Evolutionary conservation across 2,329 filamentous ascomycete species (phyloP).

Genomic region (Ceratocystis ficicola): DNA sequence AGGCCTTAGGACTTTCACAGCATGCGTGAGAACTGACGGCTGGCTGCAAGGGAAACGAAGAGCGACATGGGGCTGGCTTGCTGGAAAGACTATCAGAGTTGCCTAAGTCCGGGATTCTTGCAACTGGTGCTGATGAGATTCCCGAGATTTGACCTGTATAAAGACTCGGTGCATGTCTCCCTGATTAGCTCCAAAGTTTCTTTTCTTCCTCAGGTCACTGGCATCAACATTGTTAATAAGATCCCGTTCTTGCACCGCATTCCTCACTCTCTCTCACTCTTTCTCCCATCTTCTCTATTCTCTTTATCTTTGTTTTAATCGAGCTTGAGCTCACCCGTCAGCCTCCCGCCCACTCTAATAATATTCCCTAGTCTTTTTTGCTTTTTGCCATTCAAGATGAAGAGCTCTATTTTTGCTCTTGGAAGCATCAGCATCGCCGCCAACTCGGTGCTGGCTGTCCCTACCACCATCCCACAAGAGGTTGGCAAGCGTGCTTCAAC

Average conservation of each 20-base stretch:
- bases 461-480: constrained; percentile 14
- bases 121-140: neutral
- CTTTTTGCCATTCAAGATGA: constrained; percentile 20
- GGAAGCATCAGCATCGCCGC: constrained; percentile 17
- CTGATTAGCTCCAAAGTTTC: constrained; percentile 10
- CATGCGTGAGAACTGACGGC: neutral
- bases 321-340: neutral
- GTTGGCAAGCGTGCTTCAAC: constrained; percentile 26
- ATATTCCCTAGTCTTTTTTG: neutral
- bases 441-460: constrained; percentile 17
- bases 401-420: constrained; percentile 16
- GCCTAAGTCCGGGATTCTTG: neutral
- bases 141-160: constrained; percentile 12
- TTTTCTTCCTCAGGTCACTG: constrained; percentile 16
- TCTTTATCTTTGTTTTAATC: neutral
- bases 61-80: neutral
- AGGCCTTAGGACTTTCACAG: neutral
- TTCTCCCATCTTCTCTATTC: neutral
- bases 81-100: neutral
- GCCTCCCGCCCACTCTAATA: neutral
- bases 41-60: constrained; percentile 13
- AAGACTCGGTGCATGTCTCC: constrained; percentile 15
- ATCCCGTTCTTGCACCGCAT: constrained; percentile 19
- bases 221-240: constrained; percentile 15
- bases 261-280: constrained; percentile 17